Conservation (phyloP, 2,329 filamentous ascomycete species). For the Elsinoe batatas region DNA sequence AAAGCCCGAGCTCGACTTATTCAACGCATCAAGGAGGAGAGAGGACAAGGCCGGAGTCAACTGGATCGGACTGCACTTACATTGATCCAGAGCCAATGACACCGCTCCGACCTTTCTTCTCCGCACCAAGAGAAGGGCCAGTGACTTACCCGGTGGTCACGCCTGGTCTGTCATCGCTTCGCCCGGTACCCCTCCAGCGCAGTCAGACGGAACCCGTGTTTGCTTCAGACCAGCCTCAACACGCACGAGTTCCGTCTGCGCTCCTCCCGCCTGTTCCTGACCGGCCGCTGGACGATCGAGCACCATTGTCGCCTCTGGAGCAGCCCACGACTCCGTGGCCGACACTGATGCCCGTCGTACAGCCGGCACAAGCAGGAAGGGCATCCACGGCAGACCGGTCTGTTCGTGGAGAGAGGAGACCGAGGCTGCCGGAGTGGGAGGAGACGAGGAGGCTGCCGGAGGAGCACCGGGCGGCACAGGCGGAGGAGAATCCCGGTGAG, state of each 20-base stretch:
- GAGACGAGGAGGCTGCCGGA: conserved; percentile 10
- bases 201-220: neutral
- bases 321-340: neutral
- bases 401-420: neutral
- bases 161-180: neutral
- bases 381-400: neutral
- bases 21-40: neutral
- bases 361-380: neutral
- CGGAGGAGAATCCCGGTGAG: neutral
- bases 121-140: neutral
- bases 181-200: neutral
- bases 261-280: neutral
- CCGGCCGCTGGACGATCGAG: neutral
- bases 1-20: neutral
- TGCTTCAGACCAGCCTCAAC: neutral
- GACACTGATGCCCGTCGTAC: neutral
- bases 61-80: neutral
- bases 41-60: neutral
- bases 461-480: conserved; percentile 3
- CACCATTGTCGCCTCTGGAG: neutral
- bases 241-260: neutral
- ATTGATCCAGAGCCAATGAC: neutral
- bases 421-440: neutral
- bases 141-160: neutral
- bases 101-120: neutral